Evolutionary conservation across 2,329 filamentous ascomycete genomes (phyloP), one percentile per base, ranked within the genome.

Genomic region (Penicillium sp.): DNA sequence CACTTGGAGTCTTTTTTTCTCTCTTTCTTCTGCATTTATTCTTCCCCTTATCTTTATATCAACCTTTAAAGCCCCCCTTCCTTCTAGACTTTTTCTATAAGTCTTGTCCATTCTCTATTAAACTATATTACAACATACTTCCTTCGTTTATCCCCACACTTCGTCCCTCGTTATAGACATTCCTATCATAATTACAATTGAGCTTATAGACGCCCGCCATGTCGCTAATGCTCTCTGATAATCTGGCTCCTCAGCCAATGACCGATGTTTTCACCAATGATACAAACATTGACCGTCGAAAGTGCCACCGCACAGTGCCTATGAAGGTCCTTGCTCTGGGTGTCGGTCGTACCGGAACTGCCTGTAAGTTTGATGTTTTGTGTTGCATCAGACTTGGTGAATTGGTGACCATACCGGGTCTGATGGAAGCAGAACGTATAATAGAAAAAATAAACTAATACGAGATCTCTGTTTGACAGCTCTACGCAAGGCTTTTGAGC

Each of bases 281-380:
- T 67, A 88, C 84, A 39, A 82, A 84, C 66, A 87, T 90, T 70
- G 84, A 90, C 72, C 78, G 84, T 46, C 79, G 84, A 61, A 76
- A 84, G 76, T 86, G 84, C 70, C 80, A 79, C 55, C 84, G 87
- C 52, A 82, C 78, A 30, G 85, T 88, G 47, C 87, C 87, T 32
- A 90, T 90, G 87, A 84, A 84, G 68, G 84, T 90, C 43, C 82
- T 90, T 32, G 81, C 86, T 43, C 79, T 91, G 0, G 87, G 87
- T 42, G 79, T 89, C 16, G 85, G 85, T 51, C 80, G 87, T 59
- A 90, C 87, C 8, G 87, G 87, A 66, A 90, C 87, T 64, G 82
- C 85, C 32, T 89, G 84, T 84, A 78, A 67, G 80, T 76, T 30
- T 23, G 26, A 39, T 32, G 6, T 30, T 18, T n/a, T 23, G 29